Evolutionary conservation across 129 eudicot species (phyloP).

Genomic region (Escallonia herrerae): DNA sequence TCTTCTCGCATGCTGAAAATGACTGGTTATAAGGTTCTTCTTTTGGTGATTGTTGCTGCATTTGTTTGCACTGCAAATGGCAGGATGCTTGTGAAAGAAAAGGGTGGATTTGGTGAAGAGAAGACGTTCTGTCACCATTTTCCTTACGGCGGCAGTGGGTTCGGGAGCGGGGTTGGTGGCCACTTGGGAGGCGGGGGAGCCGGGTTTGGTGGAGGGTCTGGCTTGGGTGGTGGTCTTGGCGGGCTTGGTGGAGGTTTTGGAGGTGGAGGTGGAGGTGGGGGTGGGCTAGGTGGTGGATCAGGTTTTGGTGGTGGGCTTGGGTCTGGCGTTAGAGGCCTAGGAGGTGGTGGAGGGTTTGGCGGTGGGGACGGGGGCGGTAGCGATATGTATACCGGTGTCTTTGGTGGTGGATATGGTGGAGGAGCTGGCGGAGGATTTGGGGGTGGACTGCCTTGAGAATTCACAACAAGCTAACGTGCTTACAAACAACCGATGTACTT

Average conservation of each 20-base stretch:
- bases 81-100: not conserved
- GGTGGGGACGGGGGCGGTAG: not conserved
- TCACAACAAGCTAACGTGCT: too few species aligned
- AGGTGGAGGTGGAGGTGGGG: conserved; percentile 1
- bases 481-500: too few species aligned
- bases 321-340: conserved; percentile 2
- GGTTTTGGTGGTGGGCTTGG: not conserved
- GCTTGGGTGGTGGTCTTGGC: not conserved
- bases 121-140: not conserved
- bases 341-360: conserved; percentile 1
- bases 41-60: not conserved
- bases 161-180: not conserved
- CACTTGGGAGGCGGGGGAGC: conserved; percentile 1
- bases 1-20: not conserved
- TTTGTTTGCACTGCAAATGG: not conserved
- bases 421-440: conserved; percentile 16
- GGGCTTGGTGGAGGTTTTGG: not conserved
- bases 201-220: conserved; percentile 1
- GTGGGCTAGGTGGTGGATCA: conserved; percentile 5
- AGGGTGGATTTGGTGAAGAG: conserved; percentile 3
- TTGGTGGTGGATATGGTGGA: conserved; percentile 9
- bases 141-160: conserved; percentile 3
- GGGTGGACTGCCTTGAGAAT: conserved; percentile 12
- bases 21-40: not conserved
- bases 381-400: not conserved